These are phyloP conservation scores for Tetrahymena elliotti DNA, from an alignment of 73 alveolate genomes.

Conservation along the genomic window DNA sequence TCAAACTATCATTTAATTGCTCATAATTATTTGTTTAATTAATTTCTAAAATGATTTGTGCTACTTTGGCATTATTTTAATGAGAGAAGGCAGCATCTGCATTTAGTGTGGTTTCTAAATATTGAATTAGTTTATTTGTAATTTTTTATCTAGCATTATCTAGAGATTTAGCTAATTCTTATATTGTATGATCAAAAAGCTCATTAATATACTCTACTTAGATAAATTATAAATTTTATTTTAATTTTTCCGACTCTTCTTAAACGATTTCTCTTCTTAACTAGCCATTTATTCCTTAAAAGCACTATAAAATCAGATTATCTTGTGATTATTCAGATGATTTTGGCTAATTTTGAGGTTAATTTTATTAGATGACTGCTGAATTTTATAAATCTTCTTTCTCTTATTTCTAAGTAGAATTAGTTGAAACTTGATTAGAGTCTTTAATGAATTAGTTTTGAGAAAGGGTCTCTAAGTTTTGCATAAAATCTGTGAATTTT, in stretches of 20 bases:
- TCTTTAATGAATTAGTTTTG: not conserved
- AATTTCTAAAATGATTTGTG: not conserved
- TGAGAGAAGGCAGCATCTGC: not conserved
- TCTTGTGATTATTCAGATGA: not conserved
- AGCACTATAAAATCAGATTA: not conserved
- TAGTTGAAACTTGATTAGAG: not conserved
- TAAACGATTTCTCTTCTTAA: not conserved
- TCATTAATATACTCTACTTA: not conserved
- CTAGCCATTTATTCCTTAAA: not conserved
- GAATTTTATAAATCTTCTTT: not conserved
- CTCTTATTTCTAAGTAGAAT: not conserved
- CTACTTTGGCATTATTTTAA: not conserved
- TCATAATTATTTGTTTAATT: not conserved
- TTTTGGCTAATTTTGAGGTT: not conserved
- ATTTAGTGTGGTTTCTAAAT: not conserved
- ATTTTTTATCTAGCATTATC: not conserved
- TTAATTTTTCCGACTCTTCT: not conserved
- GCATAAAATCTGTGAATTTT: not conserved
- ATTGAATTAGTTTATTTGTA: not conserved
- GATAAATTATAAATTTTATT: not conserved
- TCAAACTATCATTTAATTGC: not conserved
- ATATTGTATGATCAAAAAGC: not conserved
- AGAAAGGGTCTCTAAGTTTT: not conserved
- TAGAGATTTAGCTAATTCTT: not conserved
- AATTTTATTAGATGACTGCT: not conserved